A percentile compares a stretch with the other conserved stretches of the same genome.
Conservation (phyloP, 2,329 filamentous ascomycete genomes). For the Lasiodiplodia hormozganensis region DNA sequence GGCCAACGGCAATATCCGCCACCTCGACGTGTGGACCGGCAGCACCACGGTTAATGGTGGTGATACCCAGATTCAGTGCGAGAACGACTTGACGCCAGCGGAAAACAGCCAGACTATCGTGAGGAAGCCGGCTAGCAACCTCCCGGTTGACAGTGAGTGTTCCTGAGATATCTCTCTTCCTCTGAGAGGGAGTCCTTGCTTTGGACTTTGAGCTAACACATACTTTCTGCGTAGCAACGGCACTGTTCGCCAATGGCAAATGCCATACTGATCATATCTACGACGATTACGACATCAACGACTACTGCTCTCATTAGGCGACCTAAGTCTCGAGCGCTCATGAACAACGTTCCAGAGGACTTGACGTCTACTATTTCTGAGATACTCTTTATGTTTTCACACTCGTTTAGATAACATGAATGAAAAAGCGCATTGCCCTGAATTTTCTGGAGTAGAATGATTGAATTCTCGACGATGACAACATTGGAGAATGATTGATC, state of each 20-base stretch:
- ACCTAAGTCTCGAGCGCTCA: no score
- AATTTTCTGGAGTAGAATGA: no score
- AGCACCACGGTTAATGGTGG: constrained; percentile 32
- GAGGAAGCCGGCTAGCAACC: background rate
- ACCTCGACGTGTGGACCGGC: constrained; percentile 39
- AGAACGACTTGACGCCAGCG: constrained; percentile 35
- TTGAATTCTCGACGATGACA: no score
- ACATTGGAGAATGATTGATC: no score
- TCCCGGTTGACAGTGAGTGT: background rate
- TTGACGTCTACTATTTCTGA: no score
- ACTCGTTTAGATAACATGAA: no score
- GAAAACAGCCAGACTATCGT: constrained; percentile 2
- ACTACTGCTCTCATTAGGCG: no score
- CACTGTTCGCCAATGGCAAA: background rate
- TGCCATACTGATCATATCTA: constrained; percentile 1
- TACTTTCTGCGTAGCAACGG: background rate
- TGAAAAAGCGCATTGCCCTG: no score
- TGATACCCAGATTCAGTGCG: constrained; percentile 36
- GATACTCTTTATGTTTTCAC: no score
- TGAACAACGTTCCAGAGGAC: no score
- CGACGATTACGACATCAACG: background rate
- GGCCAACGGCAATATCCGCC: constrained; percentile 29
- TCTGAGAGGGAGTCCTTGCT: background rate
- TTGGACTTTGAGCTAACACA: background rate
- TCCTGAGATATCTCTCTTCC: no score